A percentile compares a stretch with the other conserved stretches of the same genome.
phyloP scores from a whole-genome alignment of 176 grass and related monocot genomes.

The Microstegium vimineum region DNA sequence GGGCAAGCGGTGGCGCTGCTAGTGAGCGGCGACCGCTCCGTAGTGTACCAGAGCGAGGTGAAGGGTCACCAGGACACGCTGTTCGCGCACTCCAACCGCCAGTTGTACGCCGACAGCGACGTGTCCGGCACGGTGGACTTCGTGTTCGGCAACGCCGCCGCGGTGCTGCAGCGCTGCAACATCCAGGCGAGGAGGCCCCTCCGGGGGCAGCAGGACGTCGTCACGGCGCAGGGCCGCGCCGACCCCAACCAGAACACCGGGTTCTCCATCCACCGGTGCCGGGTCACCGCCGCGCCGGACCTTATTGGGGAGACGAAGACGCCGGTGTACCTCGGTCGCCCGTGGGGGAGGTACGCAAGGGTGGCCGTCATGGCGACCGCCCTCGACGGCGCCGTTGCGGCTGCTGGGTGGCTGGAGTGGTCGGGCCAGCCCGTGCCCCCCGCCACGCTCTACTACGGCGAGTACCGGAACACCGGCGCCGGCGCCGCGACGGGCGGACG shows the following conservation, averaged over 20 bases:
- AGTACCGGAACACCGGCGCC: conserved; percentile 57
- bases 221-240: conserved; percentile 67
- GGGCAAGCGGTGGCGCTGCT: conserved; percentile 68
- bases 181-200: conserved; percentile 39
- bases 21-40: conserved; percentile 57
- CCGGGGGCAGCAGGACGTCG: conserved; percentile 19
- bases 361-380: conserved; percentile 48
- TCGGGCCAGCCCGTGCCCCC: conserved; percentile 40
- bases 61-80: conserved; percentile 80
- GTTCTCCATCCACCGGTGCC: conserved; percentile 66
- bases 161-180: conserved; percentile 52
- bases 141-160: conserved; percentile 75
- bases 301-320: conserved; percentile 21
- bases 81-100: conserved; percentile 64
- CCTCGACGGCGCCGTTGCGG: conserved; percentile 39
- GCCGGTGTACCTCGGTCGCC: conserved; percentile 62
- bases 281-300: conserved; percentile 40
- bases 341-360: conserved; percentile 57
- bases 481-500: conserved; percentile 25
- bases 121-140: conserved; percentile 81
- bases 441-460: conserved; percentile 61
- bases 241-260: conserved; percentile 79
- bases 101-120: conserved; percentile 45
- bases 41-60: conserved; percentile 62
- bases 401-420: conserved; percentile 59